Conservation (phyloP, 2,329 filamentous ascomycete species). For the Fusarium sp. region DNA sequence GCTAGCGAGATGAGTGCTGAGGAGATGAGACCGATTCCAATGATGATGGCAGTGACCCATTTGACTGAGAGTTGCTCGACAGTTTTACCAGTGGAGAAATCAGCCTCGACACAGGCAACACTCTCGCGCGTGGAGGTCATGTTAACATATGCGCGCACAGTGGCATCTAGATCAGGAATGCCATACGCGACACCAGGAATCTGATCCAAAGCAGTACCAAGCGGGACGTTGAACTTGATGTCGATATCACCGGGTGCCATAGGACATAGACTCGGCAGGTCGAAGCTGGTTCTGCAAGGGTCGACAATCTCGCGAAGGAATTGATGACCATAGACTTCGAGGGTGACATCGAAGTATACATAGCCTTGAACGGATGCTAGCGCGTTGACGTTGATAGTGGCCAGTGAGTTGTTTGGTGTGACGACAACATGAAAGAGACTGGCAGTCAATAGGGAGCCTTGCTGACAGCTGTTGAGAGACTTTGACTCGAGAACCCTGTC, state of each 20-base stretch:
- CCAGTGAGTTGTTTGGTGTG: conserved; percentile 77
- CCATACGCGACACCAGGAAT: conserved; percentile 89
- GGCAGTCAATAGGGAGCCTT: conserved; percentile 85
- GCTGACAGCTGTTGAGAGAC: conserved; percentile 86
- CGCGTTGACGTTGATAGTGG: conserved; percentile 80
- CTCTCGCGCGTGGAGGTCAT: conserved; percentile 68
- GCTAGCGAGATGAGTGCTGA: conserved; percentile 90
- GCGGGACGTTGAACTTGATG: conserved; percentile 74
- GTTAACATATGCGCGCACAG: conserved; percentile 84
- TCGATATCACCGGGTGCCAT: conserved; percentile 88
- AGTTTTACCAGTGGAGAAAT: conserved; percentile 89
- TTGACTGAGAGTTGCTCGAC: conserved; percentile 89
- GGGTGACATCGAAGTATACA: conserved; percentile 79
- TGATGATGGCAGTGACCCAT: conserved; percentile 89
- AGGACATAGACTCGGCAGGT: conserved; percentile 81
- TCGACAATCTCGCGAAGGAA: conserved; percentile 75
- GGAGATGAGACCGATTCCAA: conserved; percentile 82
- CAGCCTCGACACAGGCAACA: conserved; percentile 87
- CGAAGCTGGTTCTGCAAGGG: conserved; percentile 73
- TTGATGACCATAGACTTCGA: conserved; percentile 85
- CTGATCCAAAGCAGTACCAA: conserved; percentile 68
- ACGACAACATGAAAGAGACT: conserved; percentile 88
- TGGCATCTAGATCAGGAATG: conserved; percentile 91
- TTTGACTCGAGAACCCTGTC: conserved; percentile 79
- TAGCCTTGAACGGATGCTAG: conserved; percentile 85